Percentiles rank a stretch among this genome's conserved stretches.
Conservation (phyloP, 345 rosid genomes). For the Dipteronia sinensis region DNA sequence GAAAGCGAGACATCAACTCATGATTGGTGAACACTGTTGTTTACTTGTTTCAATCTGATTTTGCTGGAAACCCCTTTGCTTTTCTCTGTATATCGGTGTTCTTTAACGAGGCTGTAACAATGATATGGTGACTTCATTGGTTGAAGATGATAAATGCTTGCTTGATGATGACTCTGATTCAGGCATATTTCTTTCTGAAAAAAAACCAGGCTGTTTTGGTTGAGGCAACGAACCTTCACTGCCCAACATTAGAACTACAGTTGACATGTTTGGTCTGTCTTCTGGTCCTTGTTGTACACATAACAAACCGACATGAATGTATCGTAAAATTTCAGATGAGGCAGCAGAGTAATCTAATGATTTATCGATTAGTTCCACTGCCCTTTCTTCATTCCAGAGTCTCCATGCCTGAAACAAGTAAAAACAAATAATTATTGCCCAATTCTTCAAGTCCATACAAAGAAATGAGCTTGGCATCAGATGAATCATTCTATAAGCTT, state of each 20-base stretch:
- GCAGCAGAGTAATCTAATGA: slow-evolving; percentile 22
- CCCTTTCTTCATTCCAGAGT: slow-evolving; percentile 34
- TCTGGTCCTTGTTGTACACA: slow-evolving; percentile 49
- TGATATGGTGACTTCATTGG: slow-evolving; percentile 37
- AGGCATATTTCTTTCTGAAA: slow-evolving; percentile 18
- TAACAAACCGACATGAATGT: slow-evolving; percentile 46
- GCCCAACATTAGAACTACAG: slow-evolving; percentile 45
- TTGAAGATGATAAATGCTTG: slow-evolving; percentile 21
- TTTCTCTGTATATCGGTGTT: not conserved
- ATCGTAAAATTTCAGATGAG: slow-evolving; percentile 29
- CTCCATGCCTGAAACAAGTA: slow-evolving; percentile 41
- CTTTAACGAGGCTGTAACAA: slow-evolving; percentile 12
- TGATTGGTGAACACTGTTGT: too few relatives aligned
- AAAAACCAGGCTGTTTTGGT: slow-evolving; percentile 46
- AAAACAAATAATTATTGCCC: not conserved
- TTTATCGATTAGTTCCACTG: slow-evolving; percentile 37
- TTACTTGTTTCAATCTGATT: too few relatives aligned
- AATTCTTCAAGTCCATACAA: too few relatives aligned
- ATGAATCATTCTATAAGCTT: too few relatives aligned
- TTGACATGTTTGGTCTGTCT: slow-evolving; percentile 51
- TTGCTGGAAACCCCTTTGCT: too few relatives aligned
- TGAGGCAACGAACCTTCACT: slow-evolving; percentile 25
- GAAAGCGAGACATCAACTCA: too few relatives aligned
- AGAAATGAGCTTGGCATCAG: too few relatives aligned
- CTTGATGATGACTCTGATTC: slow-evolving; percentile 30